Conservation (phyloP, 352 stramenopile species). For the Pythium utonaiense region DNA sequence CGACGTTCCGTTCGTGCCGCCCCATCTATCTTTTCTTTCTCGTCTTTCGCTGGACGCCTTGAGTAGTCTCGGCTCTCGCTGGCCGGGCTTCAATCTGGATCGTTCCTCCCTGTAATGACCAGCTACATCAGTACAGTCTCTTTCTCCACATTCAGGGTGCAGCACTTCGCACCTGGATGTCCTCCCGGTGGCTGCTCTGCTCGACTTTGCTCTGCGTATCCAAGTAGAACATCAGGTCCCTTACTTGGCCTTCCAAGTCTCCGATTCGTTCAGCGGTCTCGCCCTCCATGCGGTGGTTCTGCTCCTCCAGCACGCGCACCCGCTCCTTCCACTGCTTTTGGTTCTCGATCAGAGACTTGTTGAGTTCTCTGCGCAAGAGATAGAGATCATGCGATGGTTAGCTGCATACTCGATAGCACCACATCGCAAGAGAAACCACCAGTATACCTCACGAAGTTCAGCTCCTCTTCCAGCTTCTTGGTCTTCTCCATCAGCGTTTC, state of each 20-base stretch:
- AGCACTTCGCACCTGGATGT: conserved; percentile 57
- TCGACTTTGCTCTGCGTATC: conserved; percentile 87
- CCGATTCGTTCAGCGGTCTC: conserved; percentile 61
- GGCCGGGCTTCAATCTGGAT: conserved; percentile 59
- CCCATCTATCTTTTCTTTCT: conserved; percentile 19
- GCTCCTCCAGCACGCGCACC: conserved; percentile 61
- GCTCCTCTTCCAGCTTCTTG: conserved; percentile 77
- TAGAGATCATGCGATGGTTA: not conserved
- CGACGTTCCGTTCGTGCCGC: not conserved
- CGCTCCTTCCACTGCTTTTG: conserved; percentile 87
- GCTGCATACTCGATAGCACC: too few species aligned
- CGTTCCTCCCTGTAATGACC: conserved; percentile 42
- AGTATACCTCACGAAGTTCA: conserved; percentile 71
- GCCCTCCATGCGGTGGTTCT: conserved; percentile 52
- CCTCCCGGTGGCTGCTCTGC: conserved; percentile 67
- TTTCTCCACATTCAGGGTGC: too few species aligned
- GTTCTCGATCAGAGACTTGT: conserved; percentile 86
- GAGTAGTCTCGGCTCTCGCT: conserved; percentile 4
- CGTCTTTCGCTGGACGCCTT: conserved; percentile 6
- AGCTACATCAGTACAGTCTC: not conserved
- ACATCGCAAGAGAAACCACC: too few species aligned
- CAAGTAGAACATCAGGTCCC: conserved; percentile 89
- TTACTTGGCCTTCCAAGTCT: conserved; percentile 79
- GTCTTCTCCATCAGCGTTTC: conserved; percentile 55
- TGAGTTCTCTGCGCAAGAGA: conserved; percentile 79